Conservation (phyloP, 306 rosid species). For the Cucurbita ficifolia region DNA sequence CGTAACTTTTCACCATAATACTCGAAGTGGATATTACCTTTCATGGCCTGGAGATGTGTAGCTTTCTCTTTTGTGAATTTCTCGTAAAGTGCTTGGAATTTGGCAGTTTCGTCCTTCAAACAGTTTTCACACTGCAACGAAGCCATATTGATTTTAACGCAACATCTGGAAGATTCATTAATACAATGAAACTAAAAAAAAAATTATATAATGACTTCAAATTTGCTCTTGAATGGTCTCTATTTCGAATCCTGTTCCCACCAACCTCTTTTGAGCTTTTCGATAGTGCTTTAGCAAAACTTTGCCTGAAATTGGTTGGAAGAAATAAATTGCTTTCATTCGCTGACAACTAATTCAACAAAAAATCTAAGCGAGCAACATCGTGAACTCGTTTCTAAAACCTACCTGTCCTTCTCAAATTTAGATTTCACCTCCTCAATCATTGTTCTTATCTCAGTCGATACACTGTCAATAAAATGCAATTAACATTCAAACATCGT, state of each 20-base stretch:
- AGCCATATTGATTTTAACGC: neutral
- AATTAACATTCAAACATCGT: neutral
- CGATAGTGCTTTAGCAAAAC: slow-evolving; percentile 69
- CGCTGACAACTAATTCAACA: neutral
- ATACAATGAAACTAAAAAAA: neutral
- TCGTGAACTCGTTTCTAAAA: neutral
- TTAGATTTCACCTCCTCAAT: slow-evolving; percentile 64
- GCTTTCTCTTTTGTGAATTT: slow-evolving; percentile 66
- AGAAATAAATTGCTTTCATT: neutral
- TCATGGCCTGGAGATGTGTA: slow-evolving; percentile 53
- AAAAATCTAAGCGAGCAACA: neutral
- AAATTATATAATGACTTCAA: neutral
- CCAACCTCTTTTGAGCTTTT: slow-evolving; percentile 95
- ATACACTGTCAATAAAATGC: slow-evolving; percentile 47
- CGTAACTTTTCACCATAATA: neutral
- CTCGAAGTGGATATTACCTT: slow-evolving; percentile 33
- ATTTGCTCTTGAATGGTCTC: neutral
- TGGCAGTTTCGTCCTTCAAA: slow-evolving; percentile 55
- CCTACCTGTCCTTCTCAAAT: slow-evolving; percentile 86
- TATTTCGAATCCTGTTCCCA: neutral
- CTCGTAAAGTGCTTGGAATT: slow-evolving; percentile 69
- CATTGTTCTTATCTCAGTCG: slow-evolving; percentile 51
- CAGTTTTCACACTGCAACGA: slow-evolving; percentile 59
- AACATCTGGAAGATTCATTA: neutral
- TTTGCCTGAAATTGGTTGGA: slow-evolving; percentile 42